These are phyloP conservation scores for Yamadazyma membranifaciens DNA, from an alignment of 1,139 yeast genomes.

Conservation along the genomic window DNA sequence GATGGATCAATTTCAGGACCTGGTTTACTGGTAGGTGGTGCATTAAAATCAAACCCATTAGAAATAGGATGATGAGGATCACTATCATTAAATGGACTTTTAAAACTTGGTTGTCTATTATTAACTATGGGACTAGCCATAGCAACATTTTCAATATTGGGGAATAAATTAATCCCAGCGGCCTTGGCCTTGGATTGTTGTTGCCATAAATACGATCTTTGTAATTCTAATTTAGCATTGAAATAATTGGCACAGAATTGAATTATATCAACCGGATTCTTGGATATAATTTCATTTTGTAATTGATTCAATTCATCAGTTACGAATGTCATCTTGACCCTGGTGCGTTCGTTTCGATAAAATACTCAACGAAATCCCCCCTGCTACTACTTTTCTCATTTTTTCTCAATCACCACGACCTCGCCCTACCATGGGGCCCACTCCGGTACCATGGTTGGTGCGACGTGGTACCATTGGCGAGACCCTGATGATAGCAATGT, in stretches of 20 bases:
- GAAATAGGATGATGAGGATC: conserved; percentile 59
- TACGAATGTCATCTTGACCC: conserved; percentile 13
- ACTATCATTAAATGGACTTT: conserved; percentile 62
- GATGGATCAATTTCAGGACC: conserved; percentile 13
- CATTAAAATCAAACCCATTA: conserved; percentile 40
- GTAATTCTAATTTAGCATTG: conserved; percentile 57
- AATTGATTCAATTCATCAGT: conserved; percentile 58
- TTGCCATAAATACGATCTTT: conserved; percentile 54
- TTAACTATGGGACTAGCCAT: conserved; percentile 24
- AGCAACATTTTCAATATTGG: conserved; percentile 31
- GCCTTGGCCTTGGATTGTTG: conserved; percentile 51
- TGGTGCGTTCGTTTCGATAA: neutral
- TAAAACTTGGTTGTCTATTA: conserved; percentile 51
- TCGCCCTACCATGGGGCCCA: neutral
- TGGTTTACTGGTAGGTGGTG: conserved; percentile 20
- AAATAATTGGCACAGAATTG: conserved; percentile 78
- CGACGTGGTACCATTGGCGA: neutral
- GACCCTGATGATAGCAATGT: no score
- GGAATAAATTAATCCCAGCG: conserved; percentile 54
- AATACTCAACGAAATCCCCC: neutral
- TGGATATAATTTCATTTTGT: conserved; percentile 58
- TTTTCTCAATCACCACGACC: neutral
- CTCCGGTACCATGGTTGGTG: neutral
- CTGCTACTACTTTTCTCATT: neutral
- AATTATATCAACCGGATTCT: conserved; percentile 65